Evolutionary conservation across 495 filamentous ascomycete genomes (phyloP), one percentile per base, ranked within the genome.

Genomic region (Tuber umbilicatum): DNA sequence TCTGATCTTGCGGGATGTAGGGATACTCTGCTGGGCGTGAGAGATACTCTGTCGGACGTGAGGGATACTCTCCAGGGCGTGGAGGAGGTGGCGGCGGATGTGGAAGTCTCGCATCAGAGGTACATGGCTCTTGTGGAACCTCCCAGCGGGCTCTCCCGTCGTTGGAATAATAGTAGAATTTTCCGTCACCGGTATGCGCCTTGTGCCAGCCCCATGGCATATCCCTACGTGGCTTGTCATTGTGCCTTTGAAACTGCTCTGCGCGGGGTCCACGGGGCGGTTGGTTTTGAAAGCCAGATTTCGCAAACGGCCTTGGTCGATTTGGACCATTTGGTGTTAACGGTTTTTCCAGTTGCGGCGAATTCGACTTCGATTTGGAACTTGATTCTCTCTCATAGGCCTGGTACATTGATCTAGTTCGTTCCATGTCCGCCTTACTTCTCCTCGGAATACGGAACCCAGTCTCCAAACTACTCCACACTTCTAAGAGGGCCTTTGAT

Each of bases 361-460:
- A 73, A 73, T 68, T 71, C 45, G 75, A 81, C 73, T 74, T 75
- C 7, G 79, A 81, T n/a, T 80, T 74, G 23, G 81, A 82, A 64
- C 55, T 64, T 64, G 55, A 64, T 31, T 80, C 81, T 23, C 75
- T 76, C 27, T 77, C 77, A n/a, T 80, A 80, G 41, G 76, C 80
- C n/a, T 75, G 72, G 38, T 68, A 75, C 27, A 75, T 31, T 17
- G 69, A 47, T 27, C 50, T 71, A 5, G 68, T 72, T 72, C 75
- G 79, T 47, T 81, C 79, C 43, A 73, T 73, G 39, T 74, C 80
- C 23, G 73, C 79, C 82, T 75, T 74, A 7, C 73, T 74, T 17
- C 81, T 93, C 70, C 95, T 90, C 39, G 95, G 94, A 81, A 99
- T 99, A 64, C 96, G 90, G 83, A 97, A 99, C 23, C 89, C 95